A percentile compares a stretch with the other conserved stretches of the same genome.
phyloP scores from a whole-genome alignment of 176 grass and related monocot species.

The Raddia guianensis region DNA sequence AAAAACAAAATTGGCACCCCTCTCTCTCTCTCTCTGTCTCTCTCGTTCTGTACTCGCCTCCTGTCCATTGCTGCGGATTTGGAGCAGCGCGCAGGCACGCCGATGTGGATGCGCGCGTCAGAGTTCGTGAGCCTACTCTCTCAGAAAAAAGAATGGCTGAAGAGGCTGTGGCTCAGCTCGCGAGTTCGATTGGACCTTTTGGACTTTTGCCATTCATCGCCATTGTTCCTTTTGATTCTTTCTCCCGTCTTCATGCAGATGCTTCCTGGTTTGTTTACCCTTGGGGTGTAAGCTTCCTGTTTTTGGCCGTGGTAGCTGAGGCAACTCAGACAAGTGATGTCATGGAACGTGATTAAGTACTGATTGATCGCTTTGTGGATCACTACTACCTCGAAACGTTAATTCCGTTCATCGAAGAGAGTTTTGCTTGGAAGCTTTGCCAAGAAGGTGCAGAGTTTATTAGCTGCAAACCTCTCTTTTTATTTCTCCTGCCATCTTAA shows the following conservation, averaged over 20 bases:
- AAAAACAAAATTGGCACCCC: not conserved
- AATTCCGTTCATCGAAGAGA: not conserved
- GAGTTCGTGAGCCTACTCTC: not conserved
- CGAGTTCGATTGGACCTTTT: not conserved
- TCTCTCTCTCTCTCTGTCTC: too few species aligned
- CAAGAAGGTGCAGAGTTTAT: not conserved
- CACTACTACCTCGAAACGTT: not conserved
- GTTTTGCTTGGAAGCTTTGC: conserved; percentile 45
- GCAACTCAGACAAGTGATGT: conserved; percentile 14
- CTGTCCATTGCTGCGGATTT: conserved; percentile 12
- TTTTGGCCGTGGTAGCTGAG: conserved; percentile 3
- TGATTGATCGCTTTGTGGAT: not conserved
- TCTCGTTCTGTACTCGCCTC: not conserved
- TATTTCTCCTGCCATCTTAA: not conserved
- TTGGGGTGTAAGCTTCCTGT: not conserved
- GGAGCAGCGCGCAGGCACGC: not conserved
- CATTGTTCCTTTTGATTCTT: not conserved
- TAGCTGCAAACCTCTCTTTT: not conserved
- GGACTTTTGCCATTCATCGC: not conserved
- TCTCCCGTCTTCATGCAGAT: not conserved
- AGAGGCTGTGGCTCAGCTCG: not conserved
- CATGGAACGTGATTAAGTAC: not conserved
- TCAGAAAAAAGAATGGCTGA: not conserved
- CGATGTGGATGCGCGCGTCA: not conserved
- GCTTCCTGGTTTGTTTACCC: not conserved